These are phyloP conservation scores for Thozetella sp. DNA, from an alignment of 495 filamentous ascomycete genomes.

Conservation along the genomic window DNA sequence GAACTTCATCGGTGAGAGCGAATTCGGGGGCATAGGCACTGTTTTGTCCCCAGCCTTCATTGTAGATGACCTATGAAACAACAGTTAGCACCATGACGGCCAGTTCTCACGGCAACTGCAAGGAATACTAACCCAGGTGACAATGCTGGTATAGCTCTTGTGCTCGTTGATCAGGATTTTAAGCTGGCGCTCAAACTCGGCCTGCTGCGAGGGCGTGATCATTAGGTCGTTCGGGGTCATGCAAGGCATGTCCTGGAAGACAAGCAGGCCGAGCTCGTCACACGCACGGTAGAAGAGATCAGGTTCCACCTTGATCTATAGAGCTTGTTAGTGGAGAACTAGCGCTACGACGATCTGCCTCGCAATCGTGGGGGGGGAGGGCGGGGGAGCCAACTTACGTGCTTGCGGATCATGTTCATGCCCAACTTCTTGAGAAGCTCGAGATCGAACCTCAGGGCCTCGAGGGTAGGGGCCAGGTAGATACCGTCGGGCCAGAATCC, in stretches of 20 bases:
- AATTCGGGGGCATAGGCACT: constrained; percentile 53
- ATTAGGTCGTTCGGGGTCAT: constrained; percentile 33
- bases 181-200: constrained; percentile 64
- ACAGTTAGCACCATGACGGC: not conserved
- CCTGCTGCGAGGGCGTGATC: constrained; percentile 51
- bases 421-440: constrained; percentile 60
- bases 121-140: constrained; percentile 40
- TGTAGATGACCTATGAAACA: constrained; percentile 59
- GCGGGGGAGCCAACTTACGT: constrained; percentile 39
- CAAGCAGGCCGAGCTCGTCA: constrained; percentile 62
- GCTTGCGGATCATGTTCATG: constrained; percentile 71
- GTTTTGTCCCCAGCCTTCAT: constrained; percentile 72
- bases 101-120: too few relatives aligned
- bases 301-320: constrained; percentile 67
- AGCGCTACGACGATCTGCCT: not conserved
- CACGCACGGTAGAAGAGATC: constrained; percentile 69
- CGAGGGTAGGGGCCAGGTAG: constrained; percentile 58
- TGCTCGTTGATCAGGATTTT: constrained; percentile 61
- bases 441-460: constrained; percentile 69
- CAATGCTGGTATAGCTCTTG: constrained; percentile 63
- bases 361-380: not conserved
- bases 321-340: not conserved
- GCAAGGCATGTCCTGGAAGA: constrained; percentile 72
- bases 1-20: constrained; percentile 51
- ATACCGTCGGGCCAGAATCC: constrained; percentile 73